Evolutionary conservation across 768 basidiomycete genomes (phyloP), one percentile per base, ranked within the genome.

Genomic region (Kwoniella dendrophila): DNA sequence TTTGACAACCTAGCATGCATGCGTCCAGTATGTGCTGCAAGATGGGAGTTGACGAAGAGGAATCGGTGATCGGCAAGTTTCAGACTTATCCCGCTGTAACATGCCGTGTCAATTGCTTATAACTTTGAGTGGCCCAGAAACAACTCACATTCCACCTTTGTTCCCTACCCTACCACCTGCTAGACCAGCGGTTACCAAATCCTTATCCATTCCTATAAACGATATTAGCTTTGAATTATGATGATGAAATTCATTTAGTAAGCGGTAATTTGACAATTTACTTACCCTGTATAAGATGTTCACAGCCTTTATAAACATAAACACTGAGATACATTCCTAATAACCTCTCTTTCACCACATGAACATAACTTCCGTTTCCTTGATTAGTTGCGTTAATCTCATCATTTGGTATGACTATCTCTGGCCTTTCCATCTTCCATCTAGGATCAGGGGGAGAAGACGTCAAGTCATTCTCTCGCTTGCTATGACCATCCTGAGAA

Each of bases 91-190:
- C 90, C 93, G 26, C 73, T 74, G 48, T 29, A 18, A 16, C 16
- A 11, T 22, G 6, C n/a, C 48, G 20, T n/a, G n/a, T 40, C n/a
- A 22, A 18, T n/a, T 30, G 26, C 18, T 41, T n/a, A 29, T 6
- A 6, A 30, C n/a, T n/a, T n/a, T 8, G 5, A 33, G 24, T 36
- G 26, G 2, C 24, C 14, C 3, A 33, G 5, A 20, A 22, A 14
- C 3, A 12, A 59, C 72, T 65, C 38, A 74, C 73, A 94, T 90
- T 16, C 89, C 90, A 0, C 94, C 86, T 75, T 97, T 97, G 75
- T 97, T 97, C 4, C 94, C 94, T 1, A 96, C 83, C 48, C 94
- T 81, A 0, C 94, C 94, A 2, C 91, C 91, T 27, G 95, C 90
- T 24, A 96, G 81, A 3, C 94, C 94, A 16, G 94, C 85, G 0